Conservation (phyloP, 495 filamentous ascomycete genomes). For the Tricharina praecox region DNA sequence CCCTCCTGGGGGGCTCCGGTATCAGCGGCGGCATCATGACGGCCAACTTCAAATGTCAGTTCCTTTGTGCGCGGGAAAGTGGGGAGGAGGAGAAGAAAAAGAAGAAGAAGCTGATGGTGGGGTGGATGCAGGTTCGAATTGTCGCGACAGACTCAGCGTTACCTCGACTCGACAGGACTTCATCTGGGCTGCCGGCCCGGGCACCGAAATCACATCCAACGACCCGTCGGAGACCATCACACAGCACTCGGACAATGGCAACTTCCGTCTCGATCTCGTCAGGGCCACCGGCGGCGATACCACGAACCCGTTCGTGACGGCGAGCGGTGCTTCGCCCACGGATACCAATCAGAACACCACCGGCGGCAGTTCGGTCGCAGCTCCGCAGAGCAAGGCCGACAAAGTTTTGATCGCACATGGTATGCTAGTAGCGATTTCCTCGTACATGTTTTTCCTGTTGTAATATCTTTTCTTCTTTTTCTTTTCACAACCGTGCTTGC, state of each 20-base stretch:
- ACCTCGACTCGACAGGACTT: slow-evolving; percentile 34
- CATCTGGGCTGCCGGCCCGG: slow-evolving; percentile 49
- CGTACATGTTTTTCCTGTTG: slow-evolving; percentile 8
- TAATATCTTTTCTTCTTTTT: no score
- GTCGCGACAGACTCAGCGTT: slow-evolving; percentile 35
- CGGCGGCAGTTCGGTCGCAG: slow-evolving; percentile 1
- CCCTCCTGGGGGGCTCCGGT: slow-evolving; percentile 46
- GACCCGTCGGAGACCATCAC: slow-evolving; percentile 33
- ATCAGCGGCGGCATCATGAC: slow-evolving; percentile 38
- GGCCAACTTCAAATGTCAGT: slow-evolving; percentile 43
- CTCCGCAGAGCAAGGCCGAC: slow-evolving; percentile 18
- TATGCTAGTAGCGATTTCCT: slow-evolving; percentile 14
- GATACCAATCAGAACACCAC: slow-evolving; percentile 20
- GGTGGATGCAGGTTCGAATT: slow-evolving; percentile 35
- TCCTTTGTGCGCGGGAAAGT: no score
- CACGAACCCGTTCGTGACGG: slow-evolving; percentile 42
- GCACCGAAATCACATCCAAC: slow-evolving; percentile 39
- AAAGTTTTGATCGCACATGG: slow-evolving; percentile 24
- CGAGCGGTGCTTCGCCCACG: slow-evolving; percentile 10
- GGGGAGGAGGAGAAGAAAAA: slow-evolving; percentile 9
- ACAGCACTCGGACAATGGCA: slow-evolving; percentile 40
- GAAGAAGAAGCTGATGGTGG: slow-evolving; percentile 27
- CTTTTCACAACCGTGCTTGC: no score
- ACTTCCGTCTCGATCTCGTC: slow-evolving; percentile 42
- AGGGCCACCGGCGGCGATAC: slow-evolving; percentile 35